These are phyloP conservation scores for Apium graveolens DNA, from an alignment of 129 eudicot genomes.

Conservation along the genomic window DNA sequence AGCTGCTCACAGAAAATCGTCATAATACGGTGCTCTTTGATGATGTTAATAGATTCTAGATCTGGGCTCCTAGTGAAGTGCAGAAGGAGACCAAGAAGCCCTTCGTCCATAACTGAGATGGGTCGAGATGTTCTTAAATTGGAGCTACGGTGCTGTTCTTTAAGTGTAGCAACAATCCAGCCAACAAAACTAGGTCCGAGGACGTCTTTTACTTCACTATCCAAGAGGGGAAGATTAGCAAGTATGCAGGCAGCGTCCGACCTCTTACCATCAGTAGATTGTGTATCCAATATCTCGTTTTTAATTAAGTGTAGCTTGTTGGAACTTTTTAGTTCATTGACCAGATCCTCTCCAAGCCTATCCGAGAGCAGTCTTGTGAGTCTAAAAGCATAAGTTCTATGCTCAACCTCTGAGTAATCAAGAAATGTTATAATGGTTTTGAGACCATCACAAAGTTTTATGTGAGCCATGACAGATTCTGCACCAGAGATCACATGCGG, in stretches of 20 bases:
- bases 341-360: constrained; percentile 22
- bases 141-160: constrained; percentile 18
- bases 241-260: constrained; percentile 37
- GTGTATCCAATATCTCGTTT: constrained; percentile 23
- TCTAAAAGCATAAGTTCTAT: constrained; percentile 25
- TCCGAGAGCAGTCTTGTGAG: constrained; percentile 30
- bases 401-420: constrained; percentile 28
- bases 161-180: constrained; percentile 28
- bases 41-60: constrained; percentile 14
- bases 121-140: constrained; percentile 16
- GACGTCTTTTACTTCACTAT: constrained; percentile 25
- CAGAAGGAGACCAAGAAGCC: constrained; percentile 37
- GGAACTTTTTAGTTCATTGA: constrained; percentile 15
- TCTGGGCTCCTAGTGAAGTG: constrained; percentile 28
- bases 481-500: constrained; percentile 3
- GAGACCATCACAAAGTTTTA: constrained; percentile 33
- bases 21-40: constrained; percentile 27
- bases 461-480: constrained; percentile 26
- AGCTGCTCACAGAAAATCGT: constrained; percentile 27
- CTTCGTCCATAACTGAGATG: constrained; percentile 29
- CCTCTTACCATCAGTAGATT: constrained; percentile 27
- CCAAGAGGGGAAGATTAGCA: constrained; percentile 36
- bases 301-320: constrained; percentile 25
- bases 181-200: constrained; percentile 23
- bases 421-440: constrained; percentile 25